Percentiles rank a stretch among this genome's conserved stretches.
phyloP scores from a whole-genome alignment of 805 yeast species.

The Naumovozyma castellii region DNA sequence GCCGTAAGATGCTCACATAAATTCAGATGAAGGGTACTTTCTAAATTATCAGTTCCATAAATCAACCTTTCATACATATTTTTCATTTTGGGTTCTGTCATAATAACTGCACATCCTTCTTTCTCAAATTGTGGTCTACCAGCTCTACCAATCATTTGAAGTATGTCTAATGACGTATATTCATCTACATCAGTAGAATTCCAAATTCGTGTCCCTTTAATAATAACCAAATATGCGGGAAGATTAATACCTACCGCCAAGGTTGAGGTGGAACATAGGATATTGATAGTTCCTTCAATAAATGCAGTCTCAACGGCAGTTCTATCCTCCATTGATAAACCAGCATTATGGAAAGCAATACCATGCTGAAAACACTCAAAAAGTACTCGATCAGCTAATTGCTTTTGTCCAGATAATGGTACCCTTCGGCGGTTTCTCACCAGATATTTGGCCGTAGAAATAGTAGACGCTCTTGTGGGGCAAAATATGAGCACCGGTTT shows the following conservation, averaged over 20 bases:
- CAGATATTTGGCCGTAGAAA: slow-evolving; percentile 38
- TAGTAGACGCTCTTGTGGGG: slow-evolving; percentile 42
- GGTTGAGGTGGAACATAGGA: slow-evolving; percentile 50
- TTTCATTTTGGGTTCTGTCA: slow-evolving; percentile 34
- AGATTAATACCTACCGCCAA: slow-evolving; percentile 53
- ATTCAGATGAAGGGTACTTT: slow-evolving; percentile 37
- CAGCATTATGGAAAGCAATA: slow-evolving; percentile 52
- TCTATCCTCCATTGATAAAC: slow-evolving; percentile 41
- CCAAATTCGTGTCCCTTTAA: slow-evolving; percentile 59
- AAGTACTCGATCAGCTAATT: slow-evolving; percentile 8
- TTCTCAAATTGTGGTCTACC: slow-evolving; percentile 52
- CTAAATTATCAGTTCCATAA: slow-evolving; percentile 36
- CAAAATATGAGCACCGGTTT: slow-evolving; percentile 45
- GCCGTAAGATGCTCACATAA: slow-evolving; percentile 36
- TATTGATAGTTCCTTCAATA: slow-evolving; percentile 33
- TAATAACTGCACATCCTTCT: slow-evolving; percentile 38
- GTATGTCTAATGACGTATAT: slow-evolving; percentile 44
- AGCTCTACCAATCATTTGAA: slow-evolving; percentile 60
- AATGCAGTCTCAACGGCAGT: slow-evolving; percentile 37
- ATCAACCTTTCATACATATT: slow-evolving; percentile 35
- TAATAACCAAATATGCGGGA: slow-evolving; percentile 50
- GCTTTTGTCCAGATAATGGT: background rate
- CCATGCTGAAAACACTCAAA: slow-evolving; percentile 26
- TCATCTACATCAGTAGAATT: slow-evolving; percentile 40
- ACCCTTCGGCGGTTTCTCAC: slow-evolving; percentile 6